phyloP scores from a whole-genome alignment of 768 basidiomycete species.

The Clitopilus passeckerianus region DNA sequence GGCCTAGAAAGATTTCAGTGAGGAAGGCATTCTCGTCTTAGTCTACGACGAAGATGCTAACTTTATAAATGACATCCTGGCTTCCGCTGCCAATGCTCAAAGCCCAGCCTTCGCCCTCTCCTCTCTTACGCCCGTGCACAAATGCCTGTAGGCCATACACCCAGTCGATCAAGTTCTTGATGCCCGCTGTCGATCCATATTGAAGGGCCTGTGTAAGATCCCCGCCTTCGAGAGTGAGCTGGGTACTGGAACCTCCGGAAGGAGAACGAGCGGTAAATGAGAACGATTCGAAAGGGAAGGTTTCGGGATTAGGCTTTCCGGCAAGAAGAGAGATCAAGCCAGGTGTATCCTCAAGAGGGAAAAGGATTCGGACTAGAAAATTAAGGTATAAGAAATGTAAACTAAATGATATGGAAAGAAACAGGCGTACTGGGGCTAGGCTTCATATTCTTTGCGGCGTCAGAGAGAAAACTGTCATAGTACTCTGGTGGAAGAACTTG shows the following conservation, averaged over 20 bases:
- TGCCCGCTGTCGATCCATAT: conserved; percentile 69
- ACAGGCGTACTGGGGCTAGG: conserved; percentile 53
- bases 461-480: conserved; percentile 60
- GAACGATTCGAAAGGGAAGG: conserved; percentile 87
- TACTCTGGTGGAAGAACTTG: conserved; percentile 45
- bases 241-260: conserved; percentile 35
- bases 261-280: conserved; percentile 58
- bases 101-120: conserved; percentile 70
- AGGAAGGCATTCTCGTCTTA: neutral
- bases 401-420: neutral
- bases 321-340: conserved; percentile 81
- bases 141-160: conserved; percentile 64
- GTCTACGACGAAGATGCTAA: conserved; percentile 26
- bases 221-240: conserved; percentile 47
- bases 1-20: conserved; percentile 37
- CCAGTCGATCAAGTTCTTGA: conserved; percentile 64
- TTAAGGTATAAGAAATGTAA: neutral
- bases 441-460: conserved; percentile 56
- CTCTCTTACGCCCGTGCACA: conserved; percentile 57
- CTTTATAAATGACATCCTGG: conserved; percentile 89
- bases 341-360: conserved; percentile 73
- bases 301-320: conserved; percentile 84
- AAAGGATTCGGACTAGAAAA: conserved; percentile 54
- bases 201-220: conserved; percentile 71
- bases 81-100: conserved; percentile 78